Percentiles rank a stretch among this genome's conserved stretches.
phyloP scores from a whole-genome alignment of 1,284 basidiomycete genomes.

The Amylostereum areolatum region DNA sequence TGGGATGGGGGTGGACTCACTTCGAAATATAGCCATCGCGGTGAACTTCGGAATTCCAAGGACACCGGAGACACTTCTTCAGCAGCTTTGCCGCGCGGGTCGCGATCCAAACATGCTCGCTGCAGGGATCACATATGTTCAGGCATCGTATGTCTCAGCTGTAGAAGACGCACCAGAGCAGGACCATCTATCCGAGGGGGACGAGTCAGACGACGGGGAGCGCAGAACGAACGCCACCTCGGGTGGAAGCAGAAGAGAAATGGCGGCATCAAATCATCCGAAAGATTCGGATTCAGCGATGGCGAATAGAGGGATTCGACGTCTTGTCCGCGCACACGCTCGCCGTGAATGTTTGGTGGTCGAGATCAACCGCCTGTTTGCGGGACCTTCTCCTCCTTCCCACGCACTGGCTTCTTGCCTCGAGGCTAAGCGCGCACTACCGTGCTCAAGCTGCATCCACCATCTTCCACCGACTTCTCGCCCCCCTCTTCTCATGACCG shows the following conservation, averaged over 20 bases:
- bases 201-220: too few relatives aligned
- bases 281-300: too few relatives aligned
- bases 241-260: too few relatives aligned
- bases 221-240: too few relatives aligned
- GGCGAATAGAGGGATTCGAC: too few relatives aligned
- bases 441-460: background rate
- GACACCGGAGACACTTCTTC: constrained; percentile 12
- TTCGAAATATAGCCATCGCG: constrained; percentile 14
- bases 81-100: constrained; percentile 17
- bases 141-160: background rate
- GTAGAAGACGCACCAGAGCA: constrained; percentile 1
- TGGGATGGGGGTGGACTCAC: constrained; percentile 18
- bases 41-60: constrained; percentile 18
- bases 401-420: background rate
- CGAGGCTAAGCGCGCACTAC: background rate
- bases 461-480: background rate
- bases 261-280: too few relatives aligned
- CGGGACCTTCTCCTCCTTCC: background rate
- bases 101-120: constrained; percentile 4
- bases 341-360: too few relatives aligned
- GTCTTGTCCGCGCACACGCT: too few relatives aligned
- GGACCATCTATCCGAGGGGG: background rate
- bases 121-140: constrained; percentile 1
- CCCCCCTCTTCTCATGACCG: too few relatives aligned
- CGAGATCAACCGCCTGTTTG: background rate